phyloP scores from a whole-genome alignment of 495 filamentous ascomycete species.

The Lasiosphaeriaceae sp. region DNA sequence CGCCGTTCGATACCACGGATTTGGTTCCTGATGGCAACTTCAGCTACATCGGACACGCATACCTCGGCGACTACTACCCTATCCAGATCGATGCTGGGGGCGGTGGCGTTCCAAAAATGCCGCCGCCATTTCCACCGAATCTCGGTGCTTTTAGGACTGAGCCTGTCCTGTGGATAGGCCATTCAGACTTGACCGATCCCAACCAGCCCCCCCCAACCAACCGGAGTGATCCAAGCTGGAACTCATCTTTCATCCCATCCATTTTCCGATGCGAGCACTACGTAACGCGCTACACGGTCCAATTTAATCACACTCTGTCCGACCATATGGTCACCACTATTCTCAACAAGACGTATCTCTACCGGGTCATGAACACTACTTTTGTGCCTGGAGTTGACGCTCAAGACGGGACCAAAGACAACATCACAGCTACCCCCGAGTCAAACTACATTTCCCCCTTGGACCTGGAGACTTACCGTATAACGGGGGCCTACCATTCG shows the following conservation, averaged over 20 bases:
- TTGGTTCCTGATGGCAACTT: slow-evolving; percentile 20
- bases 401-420: slow-evolving; percentile 22
- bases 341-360: slow-evolving; percentile 12
- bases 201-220: slow-evolving; percentile 6
- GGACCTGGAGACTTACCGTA: slow-evolving; percentile 19
- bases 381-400: slow-evolving; percentile 10
- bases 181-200: slow-evolving; percentile 2
- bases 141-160: slow-evolving; percentile 25
- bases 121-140: slow-evolving; percentile 18
- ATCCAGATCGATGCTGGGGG: slow-evolving; percentile 12
- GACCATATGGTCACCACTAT: slow-evolving; percentile 17
- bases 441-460: slow-evolving; percentile 21
- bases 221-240: slow-evolving; percentile 1
- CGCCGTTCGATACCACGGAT: slow-evolving; percentile 19
- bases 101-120: slow-evolving; percentile 5
- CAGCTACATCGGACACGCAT: slow-evolving; percentile 18
- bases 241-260: slow-evolving; percentile 15
- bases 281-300: slow-evolving; percentile 23
- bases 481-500: slow-evolving; percentile 23
- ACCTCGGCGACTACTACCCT: slow-evolving; percentile 19
- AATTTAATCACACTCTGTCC: slow-evolving; percentile 24
- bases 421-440: slow-evolving; percentile 17
- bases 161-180: slow-evolving; percentile 24
- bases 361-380: slow-evolving; percentile 21
- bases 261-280: slow-evolving; percentile 27